A percentile compares a stretch with the other conserved stretches of the same genome.
phyloP scores from a whole-genome alignment of 768 basidiomycete genomes.

The Hygrocybe coccinea region DNA sequence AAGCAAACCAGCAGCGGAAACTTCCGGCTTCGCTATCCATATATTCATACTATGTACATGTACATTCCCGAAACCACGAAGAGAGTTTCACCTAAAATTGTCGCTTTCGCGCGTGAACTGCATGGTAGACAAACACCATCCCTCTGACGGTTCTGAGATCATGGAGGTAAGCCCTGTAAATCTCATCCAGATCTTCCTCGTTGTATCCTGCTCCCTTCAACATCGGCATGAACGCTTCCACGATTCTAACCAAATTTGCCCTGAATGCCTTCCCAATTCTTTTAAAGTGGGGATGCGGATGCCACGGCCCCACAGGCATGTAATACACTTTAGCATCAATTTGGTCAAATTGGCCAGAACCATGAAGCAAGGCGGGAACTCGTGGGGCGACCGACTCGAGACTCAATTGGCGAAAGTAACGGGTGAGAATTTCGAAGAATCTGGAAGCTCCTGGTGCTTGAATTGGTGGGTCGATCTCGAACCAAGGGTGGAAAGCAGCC shows the following conservation, averaged over 20 bases:
- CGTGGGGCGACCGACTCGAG: constrained; percentile 35
- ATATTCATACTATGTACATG: background rate
- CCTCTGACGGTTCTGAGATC: constrained; percentile 48
- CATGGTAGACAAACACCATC: constrained; percentile 45
- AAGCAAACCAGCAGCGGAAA: background rate
- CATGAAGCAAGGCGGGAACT: constrained; percentile 36
- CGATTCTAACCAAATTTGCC: constrained; percentile 37
- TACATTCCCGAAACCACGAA: background rate
- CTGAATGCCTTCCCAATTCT: constrained; percentile 42
- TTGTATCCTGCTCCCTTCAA: constrained; percentile 38
- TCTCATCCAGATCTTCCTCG: constrained; percentile 32
- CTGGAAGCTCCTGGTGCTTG: constrained; percentile 38
- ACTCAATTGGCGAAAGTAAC: constrained; percentile 33
- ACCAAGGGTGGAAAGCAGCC: constrained; percentile 36
- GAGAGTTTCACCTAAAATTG: background rate
- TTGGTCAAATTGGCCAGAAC: constrained; percentile 38
- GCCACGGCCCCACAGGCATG: constrained; percentile 60
- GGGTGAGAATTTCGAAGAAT: constrained; percentile 37
- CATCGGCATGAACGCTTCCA: constrained; percentile 46
- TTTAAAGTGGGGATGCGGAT: constrained; percentile 27
- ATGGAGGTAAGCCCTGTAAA: constrained; percentile 39
- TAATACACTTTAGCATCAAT: constrained; percentile 30
- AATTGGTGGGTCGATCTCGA: constrained; percentile 22
- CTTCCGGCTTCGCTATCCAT: background rate
- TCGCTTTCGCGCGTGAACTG: constrained; percentile 4